These are phyloP conservation scores for Physaria fendleri DNA, from an alignment of 345 rosid genomes.

Conservation along the genomic window DNA sequence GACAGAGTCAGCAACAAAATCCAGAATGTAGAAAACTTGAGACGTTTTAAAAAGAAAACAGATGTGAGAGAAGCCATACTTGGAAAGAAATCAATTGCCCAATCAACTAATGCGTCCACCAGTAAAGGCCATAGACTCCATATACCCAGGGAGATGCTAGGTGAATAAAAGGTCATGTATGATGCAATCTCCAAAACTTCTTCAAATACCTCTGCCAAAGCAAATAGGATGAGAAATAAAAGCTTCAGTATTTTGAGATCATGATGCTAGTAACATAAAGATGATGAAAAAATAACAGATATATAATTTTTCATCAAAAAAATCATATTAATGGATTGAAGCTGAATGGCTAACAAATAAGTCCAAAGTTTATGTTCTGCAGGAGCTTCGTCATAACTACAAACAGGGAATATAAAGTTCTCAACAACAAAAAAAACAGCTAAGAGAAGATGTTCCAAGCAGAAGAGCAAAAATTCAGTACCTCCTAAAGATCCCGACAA, in stretches of 20 bases:
- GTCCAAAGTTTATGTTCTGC: conserved; percentile 60
- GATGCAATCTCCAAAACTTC: conserved; percentile 98
- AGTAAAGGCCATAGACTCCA: conserved; percentile 99
- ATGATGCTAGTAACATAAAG: conserved; percentile 12
- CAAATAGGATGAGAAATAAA: conserved; percentile 9
- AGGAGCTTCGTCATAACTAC: conserved; percentile 77
- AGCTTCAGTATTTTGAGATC: conserved; percentile 1
- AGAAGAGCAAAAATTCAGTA: conserved; percentile 30
- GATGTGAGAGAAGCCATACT: conserved; percentile 36
- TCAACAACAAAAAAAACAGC: conserved; percentile 10
- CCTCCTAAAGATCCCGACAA: conserved; percentile 77
- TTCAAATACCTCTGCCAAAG: conserved; percentile 90
- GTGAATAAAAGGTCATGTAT: conserved; percentile 97
- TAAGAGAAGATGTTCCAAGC: background rate
- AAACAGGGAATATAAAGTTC: conserved; percentile 9
- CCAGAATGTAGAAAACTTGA: background rate
- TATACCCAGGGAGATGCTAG: conserved; percentile 84
- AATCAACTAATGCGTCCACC: conserved; percentile 86
- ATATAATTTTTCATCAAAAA: background rate
- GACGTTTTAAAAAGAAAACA: background rate
- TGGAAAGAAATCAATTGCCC: conserved; percentile 98
- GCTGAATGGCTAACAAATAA: background rate
- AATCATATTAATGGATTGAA: background rate
- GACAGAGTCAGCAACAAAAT: background rate
- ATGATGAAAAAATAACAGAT: background rate